These are phyloP conservation scores for Pseudohyphozyma bogoriensis DNA, from an alignment of 768 basidiomycete genomes.

Conservation along the genomic window DNA sequence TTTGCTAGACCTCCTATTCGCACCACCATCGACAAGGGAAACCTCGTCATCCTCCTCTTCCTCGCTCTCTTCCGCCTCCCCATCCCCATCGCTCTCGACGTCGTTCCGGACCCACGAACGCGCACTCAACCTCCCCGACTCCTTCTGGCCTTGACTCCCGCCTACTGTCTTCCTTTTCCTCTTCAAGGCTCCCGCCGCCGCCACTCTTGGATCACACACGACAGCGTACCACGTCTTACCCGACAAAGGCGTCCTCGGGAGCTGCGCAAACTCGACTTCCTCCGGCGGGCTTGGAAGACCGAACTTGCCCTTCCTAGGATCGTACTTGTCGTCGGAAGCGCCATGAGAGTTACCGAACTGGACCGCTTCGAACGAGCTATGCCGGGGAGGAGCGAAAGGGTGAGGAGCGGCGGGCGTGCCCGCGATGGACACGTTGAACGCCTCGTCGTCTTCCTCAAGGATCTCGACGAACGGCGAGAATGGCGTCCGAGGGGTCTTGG, in stretches of 20 bases:
- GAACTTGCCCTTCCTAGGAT: slow-evolving; percentile 19
- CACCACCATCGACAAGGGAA: no score
- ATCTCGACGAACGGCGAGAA: slow-evolving; percentile 6
- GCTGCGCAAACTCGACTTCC: not conserved
- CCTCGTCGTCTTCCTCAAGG: not conserved
- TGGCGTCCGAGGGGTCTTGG: slow-evolving; percentile 7
- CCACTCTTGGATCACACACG: slow-evolving; percentile 19
- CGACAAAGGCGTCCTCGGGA: not conserved
- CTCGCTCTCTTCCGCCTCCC: not conserved
- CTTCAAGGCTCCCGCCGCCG: slow-evolving; percentile 2
- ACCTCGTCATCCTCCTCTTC: slow-evolving; percentile 6
- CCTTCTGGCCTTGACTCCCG: not conserved
- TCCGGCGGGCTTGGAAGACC: slow-evolving; percentile 19
- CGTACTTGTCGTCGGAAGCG: slow-evolving; percentile 7
- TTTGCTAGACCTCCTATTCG: no score
- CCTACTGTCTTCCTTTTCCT: not conserved
- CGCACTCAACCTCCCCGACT: not conserved
- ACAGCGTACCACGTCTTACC: slow-evolving; percentile 9
- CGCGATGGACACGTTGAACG: not conserved
- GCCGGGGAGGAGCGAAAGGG: not conserved
- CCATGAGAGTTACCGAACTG: slow-evolving; percentile 3
- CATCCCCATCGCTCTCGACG: not conserved
- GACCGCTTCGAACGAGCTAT: slow-evolving; percentile 5
- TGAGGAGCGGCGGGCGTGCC: not conserved
- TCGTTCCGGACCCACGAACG: slow-evolving; percentile 1